phyloP scores from a whole-genome alignment of 495 filamentous ascomycete species.

The Thermochaetoides thermophila region DNA sequence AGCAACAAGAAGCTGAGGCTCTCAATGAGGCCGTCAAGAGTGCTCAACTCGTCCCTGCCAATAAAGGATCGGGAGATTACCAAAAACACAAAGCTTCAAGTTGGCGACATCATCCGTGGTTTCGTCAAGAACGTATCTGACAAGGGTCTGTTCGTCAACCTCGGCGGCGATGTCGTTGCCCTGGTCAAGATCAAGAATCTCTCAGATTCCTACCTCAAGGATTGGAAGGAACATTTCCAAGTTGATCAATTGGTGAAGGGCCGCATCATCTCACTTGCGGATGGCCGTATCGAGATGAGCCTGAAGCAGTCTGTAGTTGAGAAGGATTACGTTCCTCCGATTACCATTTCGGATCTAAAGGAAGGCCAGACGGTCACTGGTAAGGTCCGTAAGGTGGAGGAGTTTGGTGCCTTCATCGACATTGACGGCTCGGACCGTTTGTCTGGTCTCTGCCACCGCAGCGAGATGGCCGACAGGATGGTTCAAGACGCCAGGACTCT shows the following conservation, averaged over 20 bases:
- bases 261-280: conserved; percentile 55
- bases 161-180: conserved; percentile 67
- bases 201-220: conserved; percentile 80
- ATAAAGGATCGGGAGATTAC: conserved; percentile 70
- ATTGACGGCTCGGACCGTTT: conserved; percentile 72
- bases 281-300: conserved; percentile 69
- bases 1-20: conserved; percentile 70
- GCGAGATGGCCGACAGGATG: conserved; percentile 69
- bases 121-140: conserved; percentile 81
- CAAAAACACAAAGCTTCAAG: conserved; percentile 50
- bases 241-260: conserved; percentile 80
- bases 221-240: conserved; percentile 85
- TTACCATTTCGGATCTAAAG: conserved; percentile 56
- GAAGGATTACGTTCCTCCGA: conserved; percentile 54
- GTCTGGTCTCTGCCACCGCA: conserved; percentile 82
- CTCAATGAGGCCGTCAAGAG: conserved; percentile 72
- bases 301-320: conserved; percentile 74
- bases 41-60: conserved; percentile 71
- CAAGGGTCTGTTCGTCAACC: conserved; percentile 66
- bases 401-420: conserved; percentile 88
- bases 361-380: conserved; percentile 71
- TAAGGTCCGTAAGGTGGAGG: conserved; percentile 80
- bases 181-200: conserved; percentile 75
- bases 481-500: conserved; percentile 69
- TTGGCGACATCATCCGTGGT: conserved; percentile 69